Conservation (phyloP, 108 stramenopile genomes). For the Schizochytrium sp. region DNA sequence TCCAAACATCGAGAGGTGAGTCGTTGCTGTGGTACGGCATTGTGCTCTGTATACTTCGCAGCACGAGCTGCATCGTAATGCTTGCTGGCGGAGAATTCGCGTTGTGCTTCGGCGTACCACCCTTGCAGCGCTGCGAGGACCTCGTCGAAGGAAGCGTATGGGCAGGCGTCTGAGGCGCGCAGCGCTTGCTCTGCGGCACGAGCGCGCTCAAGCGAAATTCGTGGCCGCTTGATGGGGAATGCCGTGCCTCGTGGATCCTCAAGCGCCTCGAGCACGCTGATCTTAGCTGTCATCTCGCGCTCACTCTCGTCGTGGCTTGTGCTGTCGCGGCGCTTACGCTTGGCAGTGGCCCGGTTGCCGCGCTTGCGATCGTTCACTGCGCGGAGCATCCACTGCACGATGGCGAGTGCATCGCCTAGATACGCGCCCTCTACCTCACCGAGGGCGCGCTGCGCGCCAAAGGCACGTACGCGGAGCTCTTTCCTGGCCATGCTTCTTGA, state of each 20-base stretch:
- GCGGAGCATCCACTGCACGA: neutral
- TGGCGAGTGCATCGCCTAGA: neutral
- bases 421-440: neutral
- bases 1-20: neutral
- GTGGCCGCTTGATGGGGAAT: neutral
- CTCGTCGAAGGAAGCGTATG: neutral
- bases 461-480: neutral
- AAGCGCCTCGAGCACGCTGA: neutral
- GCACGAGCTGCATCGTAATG: neutral
- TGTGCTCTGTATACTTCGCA: neutral
- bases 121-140: neutral
- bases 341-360: neutral
- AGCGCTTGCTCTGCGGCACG: neutral
- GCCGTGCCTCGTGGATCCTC: neutral
- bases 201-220: neutral
- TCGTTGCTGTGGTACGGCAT: neutral
- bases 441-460: neutral
- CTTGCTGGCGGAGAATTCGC: neutral
- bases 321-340: neutral
- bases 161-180: neutral
- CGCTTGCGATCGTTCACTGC: neutral
- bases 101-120: neutral
- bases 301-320: neutral
- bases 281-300: neutral
- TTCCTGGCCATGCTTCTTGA: neutral